phyloP scores from a whole-genome alignment of 257 asterid species.

The Solanum infundibuliforme region DNA sequence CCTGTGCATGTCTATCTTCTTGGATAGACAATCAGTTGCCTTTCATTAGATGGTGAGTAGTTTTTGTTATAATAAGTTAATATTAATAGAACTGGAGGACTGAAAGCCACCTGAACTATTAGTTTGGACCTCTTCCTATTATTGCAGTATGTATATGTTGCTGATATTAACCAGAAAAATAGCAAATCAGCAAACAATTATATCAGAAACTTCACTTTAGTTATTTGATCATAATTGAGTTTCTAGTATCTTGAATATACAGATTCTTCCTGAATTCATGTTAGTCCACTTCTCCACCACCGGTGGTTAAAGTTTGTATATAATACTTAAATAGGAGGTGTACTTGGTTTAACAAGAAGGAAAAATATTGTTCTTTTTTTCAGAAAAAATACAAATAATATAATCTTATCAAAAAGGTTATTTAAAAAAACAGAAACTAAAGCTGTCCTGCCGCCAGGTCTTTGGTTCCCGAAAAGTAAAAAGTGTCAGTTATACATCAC shows the following conservation, averaged over 20 bases:
- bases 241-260: neutral
- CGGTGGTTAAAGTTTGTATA: neutral
- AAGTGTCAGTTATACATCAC: neutral
- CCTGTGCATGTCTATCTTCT: neutral
- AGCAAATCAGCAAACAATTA: neutral
- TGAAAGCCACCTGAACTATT: neutral
- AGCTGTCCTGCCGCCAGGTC: neutral
- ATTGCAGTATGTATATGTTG: neutral
- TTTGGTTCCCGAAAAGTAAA: neutral
- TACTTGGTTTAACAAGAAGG: neutral
- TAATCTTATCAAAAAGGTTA: neutral
- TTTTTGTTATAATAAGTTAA: neutral
- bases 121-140: neutral
- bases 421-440: neutral
- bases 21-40: neutral
- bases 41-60: neutral
- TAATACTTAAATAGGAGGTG: neutral
- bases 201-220: neutral
- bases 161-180: neutral
- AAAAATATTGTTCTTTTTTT: neutral
- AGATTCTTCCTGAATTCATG: neutral
- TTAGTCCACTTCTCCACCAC: neutral
- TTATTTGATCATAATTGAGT: neutral
- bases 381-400: neutral
- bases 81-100: neutral